Conservation (phyloP, 805 yeast genomes). For the Kregervanrija pseudodelftensis region DNA sequence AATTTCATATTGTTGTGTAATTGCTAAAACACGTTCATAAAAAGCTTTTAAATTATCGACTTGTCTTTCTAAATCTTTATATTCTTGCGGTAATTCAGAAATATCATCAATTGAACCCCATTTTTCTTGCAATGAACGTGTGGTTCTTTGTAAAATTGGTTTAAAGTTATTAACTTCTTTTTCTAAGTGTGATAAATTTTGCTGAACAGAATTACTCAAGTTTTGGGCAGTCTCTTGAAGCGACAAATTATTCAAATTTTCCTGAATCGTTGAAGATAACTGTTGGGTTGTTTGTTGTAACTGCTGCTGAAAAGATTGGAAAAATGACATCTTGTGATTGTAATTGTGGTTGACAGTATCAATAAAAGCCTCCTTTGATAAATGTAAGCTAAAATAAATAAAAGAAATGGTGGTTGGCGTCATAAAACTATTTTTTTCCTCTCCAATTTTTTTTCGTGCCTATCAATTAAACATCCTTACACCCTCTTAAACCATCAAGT, state of each 20-base stretch:
- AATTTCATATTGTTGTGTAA: conserved; percentile 60
- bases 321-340: conserved; percentile 14
- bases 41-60: conserved; percentile 58
- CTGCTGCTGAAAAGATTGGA: conserved; percentile 17
- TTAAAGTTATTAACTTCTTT: conserved; percentile 30
- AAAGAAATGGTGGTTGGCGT: too few relatives aligned
- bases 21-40: conserved; percentile 44
- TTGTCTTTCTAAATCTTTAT: conserved; percentile 56
- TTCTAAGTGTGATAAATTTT: conserved; percentile 24
- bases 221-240: conserved; percentile 30
- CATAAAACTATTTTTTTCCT: too few relatives aligned
- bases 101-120: conserved; percentile 58
- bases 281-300: conserved; percentile 16
- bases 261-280: conserved; percentile 19
- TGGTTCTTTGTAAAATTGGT: conserved; percentile 55
- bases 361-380: too few relatives aligned
- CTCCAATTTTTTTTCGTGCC: too few relatives aligned
- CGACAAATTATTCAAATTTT: conserved; percentile 28
- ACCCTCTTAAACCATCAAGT: too few relatives aligned
- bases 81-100: conserved; percentile 69
- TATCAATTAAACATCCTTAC: too few relatives aligned
- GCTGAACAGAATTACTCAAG: conserved; percentile 25
- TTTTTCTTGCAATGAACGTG: conserved; percentile 52
- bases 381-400: too few relatives aligned
- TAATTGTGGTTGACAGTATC: too few relatives aligned